Conservation (phyloP, 768 basidiomycete genomes). For the Pholiota microspora region DNA sequence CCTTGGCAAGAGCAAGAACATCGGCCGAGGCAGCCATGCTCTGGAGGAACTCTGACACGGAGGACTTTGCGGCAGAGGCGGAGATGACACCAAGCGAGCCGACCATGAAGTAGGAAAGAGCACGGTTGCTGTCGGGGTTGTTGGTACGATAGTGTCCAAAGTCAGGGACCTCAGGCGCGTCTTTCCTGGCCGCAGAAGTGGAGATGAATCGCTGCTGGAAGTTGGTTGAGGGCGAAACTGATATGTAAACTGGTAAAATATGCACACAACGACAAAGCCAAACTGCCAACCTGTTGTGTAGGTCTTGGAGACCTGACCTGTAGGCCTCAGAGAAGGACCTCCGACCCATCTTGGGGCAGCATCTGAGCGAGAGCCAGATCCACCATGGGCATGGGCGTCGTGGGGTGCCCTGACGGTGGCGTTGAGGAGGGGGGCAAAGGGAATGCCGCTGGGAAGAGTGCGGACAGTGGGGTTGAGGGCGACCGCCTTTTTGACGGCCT, state of each 20-base stretch:
- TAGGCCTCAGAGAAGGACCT: constrained; percentile 47
- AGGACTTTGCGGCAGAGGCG: constrained; percentile 92
- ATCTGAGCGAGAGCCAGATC: constrained; percentile 57
- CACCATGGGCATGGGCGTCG: constrained; percentile 59
- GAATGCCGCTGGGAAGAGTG: constrained; percentile 77
- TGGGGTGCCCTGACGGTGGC: constrained; percentile 65
- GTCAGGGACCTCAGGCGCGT: constrained; percentile 86
- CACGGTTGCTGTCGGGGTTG: constrained; percentile 65
- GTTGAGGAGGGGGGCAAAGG: constrained; percentile 73
- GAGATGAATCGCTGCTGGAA: constrained; percentile 74
- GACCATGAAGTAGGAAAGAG: constrained; percentile 87
- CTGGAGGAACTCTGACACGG: constrained; percentile 89
- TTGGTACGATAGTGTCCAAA: constrained; percentile 78
- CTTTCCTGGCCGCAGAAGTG: constrained; percentile 65
- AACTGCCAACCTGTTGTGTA: constrained; percentile 60
- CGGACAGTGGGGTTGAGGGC: constrained; percentile 82
- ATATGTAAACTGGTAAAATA: constrained; percentile 11
- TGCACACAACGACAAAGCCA: neutral
- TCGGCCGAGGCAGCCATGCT: constrained; percentile 98
- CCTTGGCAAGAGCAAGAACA: constrained; percentile 96
- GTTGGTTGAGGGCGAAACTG: constrained; percentile 53
- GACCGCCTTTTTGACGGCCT: constrained; percentile 78
- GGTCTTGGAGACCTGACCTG: constrained; percentile 64
- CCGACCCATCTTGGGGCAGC: constrained; percentile 61
- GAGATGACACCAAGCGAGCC: constrained; percentile 91